These are phyloP conservation scores for Quercus mongolica DNA, from an alignment of 306 rosid genomes.

Conservation along the genomic window DNA sequence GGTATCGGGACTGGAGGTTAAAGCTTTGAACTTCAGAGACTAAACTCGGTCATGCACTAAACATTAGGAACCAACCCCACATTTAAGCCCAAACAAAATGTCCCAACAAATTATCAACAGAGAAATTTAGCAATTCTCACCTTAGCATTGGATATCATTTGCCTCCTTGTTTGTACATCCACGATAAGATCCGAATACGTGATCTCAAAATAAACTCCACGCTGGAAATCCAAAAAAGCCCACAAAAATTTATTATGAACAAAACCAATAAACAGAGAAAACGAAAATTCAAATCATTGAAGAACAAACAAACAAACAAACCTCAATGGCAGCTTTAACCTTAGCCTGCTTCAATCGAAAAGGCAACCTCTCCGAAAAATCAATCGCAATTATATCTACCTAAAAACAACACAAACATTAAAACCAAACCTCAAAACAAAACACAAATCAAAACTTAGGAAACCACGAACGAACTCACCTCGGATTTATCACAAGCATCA, in stretches of 20 bases:
- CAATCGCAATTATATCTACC: constrained; percentile 81
- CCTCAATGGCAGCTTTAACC: constrained; percentile 75
- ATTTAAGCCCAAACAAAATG: neutral
- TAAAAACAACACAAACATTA: constrained; percentile 6
- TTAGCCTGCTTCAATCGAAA: constrained; percentile 68
- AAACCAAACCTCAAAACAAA: too few species aligned
- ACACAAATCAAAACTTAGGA: neutral
- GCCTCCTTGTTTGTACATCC: constrained; percentile 61
- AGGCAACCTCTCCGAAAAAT: constrained; percentile 62
- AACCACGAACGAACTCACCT: constrained; percentile 30
- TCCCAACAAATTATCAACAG: neutral
- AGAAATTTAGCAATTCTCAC: constrained; percentile 21
- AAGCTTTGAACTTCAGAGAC: too few species aligned
- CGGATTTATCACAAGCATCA: constrained; percentile 69
- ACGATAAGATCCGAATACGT: constrained; percentile 51
- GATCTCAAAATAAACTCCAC: constrained; percentile 81
- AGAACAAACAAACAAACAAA: constrained; percentile 18
- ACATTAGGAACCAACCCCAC: too few species aligned
- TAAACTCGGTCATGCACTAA: too few species aligned
- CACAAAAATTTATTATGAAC: neutral
- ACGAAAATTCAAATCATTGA: neutral
- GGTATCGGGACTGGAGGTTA: too few species aligned
- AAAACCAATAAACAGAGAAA: neutral
- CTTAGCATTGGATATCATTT: constrained; percentile 72
- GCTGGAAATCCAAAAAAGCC: constrained; percentile 37